Conservation (phyloP, 768 basidiomycete genomes). For the Fomitopsis pulvina region DNA sequence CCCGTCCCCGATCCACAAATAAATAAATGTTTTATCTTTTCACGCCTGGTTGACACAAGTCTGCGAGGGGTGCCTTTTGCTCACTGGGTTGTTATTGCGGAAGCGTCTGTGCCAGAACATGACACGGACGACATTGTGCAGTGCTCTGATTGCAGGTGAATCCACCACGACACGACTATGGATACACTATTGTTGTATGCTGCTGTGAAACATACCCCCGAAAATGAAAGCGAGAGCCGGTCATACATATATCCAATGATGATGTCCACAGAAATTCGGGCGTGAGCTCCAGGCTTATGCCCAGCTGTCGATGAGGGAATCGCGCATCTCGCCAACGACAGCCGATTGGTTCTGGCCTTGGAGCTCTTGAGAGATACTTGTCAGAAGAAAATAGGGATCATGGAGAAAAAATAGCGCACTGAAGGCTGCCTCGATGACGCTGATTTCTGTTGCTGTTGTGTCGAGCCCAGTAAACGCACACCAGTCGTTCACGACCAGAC, state of each 20-base stretch:
- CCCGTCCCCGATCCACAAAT: too few species aligned
- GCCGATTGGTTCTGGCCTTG: slow-evolving; percentile 49
- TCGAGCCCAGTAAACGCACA: slow-evolving; percentile 98
- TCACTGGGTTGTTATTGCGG: too few species aligned
- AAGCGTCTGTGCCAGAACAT: too few species aligned
- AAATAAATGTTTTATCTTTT: background rate
- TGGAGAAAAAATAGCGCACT: slow-evolving; percentile 48
- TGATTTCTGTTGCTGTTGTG: slow-evolving; percentile 99
- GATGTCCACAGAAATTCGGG: background rate
- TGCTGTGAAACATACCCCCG: background rate
- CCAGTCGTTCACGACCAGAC: slow-evolving; percentile 98
- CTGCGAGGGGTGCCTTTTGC: too few species aligned
- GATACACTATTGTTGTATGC: background rate
- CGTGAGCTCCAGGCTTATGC: slow-evolving; percentile 39
- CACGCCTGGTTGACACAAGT: background rate
- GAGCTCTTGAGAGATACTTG: slow-evolving; percentile 32
- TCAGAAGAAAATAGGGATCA: slow-evolving; percentile 7
- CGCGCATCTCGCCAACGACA: slow-evolving; percentile 55
- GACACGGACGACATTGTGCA: background rate
- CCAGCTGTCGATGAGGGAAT: slow-evolving; percentile 71
- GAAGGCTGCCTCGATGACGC: slow-evolving; percentile 96
- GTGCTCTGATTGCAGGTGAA: background rate
- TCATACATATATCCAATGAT: background rate
- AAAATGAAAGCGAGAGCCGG: background rate
- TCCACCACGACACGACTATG: background rate